A percentile compares a stretch with the other conserved stretches of the same genome.
These are phyloP conservation scores for Marasmius sp. DNA, from an alignment of 1,284 basidiomycete species.

Conservation along the genomic window DNA sequence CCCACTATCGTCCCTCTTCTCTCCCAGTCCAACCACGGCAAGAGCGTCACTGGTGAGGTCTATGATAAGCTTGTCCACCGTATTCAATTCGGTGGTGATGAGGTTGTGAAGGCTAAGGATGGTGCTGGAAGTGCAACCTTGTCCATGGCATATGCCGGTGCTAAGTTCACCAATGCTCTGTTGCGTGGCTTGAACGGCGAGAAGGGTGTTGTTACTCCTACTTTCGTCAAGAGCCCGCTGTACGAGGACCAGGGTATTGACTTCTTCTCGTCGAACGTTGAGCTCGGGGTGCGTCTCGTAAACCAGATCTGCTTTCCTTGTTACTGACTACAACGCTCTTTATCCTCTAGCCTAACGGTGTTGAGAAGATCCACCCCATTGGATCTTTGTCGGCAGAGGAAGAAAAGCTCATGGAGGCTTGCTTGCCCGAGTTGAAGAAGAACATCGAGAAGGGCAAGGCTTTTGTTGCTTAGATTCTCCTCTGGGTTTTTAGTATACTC, in stretches of 20 bases:
- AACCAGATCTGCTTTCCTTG: conserved; percentile 6
- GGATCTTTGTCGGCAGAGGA: conserved; percentile 79
- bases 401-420: conserved; percentile 84
- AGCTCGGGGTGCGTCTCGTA: conserved; percentile 72
- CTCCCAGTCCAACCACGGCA: conserved; percentile 81
- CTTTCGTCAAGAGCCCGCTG: conserved; percentile 76
- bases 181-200: conserved; percentile 88
- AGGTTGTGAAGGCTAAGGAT: conserved; percentile 92
- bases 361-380: conserved; percentile 85
- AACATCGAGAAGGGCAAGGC: conserved; percentile 94
- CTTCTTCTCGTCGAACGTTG: conserved; percentile 84
- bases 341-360: conserved; percentile 80
- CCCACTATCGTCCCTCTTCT: conserved; percentile 96
- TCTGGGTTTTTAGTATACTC: too few relatives aligned
- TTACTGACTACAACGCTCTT: conserved; percentile 9
- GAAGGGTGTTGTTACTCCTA: conserved; percentile 82
- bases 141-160: conserved; percentile 90
- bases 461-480: conserved; percentile 53
- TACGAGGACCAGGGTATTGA: conserved; percentile 76
- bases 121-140: conserved; percentile 86
- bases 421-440: conserved; percentile 92
- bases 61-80: conserved; percentile 75
- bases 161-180: conserved; percentile 79
- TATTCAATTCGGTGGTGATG: conserved; percentile 96
- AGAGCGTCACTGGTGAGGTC: conserved; percentile 46